Conservation (phyloP, 2,329 filamentous ascomycete genomes). For the Cadophora sp. region DNA sequence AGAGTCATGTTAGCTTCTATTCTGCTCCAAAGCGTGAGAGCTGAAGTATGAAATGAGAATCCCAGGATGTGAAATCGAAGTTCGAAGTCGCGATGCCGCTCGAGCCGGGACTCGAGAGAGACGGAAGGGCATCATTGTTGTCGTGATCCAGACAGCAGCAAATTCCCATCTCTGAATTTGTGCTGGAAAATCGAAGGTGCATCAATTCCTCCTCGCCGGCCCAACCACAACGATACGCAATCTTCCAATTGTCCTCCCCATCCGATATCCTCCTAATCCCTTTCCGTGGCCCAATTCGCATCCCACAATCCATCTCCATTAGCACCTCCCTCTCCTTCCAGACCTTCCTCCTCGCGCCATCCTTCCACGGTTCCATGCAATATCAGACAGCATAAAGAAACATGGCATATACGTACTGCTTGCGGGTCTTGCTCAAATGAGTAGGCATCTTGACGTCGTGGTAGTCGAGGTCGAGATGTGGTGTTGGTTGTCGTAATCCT, state of each 20-base stretch:
- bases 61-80: neutral
- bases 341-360: neutral
- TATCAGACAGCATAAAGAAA: neutral
- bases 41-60: neutral
- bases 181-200: neutral
- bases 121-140: neutral
- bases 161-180: neutral
- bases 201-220: neutral
- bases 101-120: neutral
- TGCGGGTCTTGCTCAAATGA: conserved; percentile 77
- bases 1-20: conserved; percentile 39
- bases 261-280: neutral
- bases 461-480: conserved; percentile 34
- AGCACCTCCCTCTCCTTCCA: neutral
- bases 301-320: neutral
- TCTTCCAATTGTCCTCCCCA: neutral
- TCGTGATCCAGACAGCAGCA: neutral
- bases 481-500: conserved; percentile 35
- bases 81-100: neutral
- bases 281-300: no score
- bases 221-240: neutral
- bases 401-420: conserved; percentile 66
- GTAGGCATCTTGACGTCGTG: conserved; percentile 70
- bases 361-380: no score
- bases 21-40: neutral